Conservation (phyloP, 2,329 filamentous ascomycete species). For the Diaporthe vexans region DNA sequence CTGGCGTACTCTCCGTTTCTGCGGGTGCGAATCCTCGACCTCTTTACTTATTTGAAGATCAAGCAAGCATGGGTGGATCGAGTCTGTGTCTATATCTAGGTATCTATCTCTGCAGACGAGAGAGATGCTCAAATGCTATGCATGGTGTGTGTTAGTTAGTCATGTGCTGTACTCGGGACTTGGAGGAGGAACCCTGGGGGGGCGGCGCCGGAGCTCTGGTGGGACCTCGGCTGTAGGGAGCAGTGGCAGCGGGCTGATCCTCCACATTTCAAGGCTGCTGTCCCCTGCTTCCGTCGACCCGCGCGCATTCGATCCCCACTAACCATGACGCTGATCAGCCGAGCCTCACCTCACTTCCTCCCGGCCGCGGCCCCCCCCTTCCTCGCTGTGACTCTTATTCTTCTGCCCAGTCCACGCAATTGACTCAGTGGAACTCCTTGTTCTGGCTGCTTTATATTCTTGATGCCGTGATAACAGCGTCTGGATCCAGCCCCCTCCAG, state of each 20-base stretch:
- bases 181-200: too few relatives aligned
- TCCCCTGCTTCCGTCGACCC: conserved; percentile 34
- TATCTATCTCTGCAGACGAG: too few relatives aligned
- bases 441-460: neutral
- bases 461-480: conserved; percentile 34
- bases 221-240: too few relatives aligned
- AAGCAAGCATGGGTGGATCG: too few relatives aligned
- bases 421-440: neutral
- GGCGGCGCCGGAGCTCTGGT: too few relatives aligned
- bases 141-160: too few relatives aligned
- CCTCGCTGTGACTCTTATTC: conserved; percentile 3
- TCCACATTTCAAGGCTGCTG: conserved; percentile 19
- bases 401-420: neutral
- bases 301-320: conserved; percentile 34
- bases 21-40: too few relatives aligned
- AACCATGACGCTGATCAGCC: conserved; percentile 39
- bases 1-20: too few relatives aligned
- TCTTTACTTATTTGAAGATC: too few relatives aligned
- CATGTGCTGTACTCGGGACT: too few relatives aligned
- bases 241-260: conserved; percentile 25
- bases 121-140: too few relatives aligned
- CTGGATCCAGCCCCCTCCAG: conserved; percentile 21
- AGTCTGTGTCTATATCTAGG: too few relatives aligned
- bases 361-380: neutral
- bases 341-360: conserved; percentile 34